phyloP scores from a whole-genome alignment of 2,329 filamentous ascomycete genomes.

The Chaetoscypha palmicola region DNA sequence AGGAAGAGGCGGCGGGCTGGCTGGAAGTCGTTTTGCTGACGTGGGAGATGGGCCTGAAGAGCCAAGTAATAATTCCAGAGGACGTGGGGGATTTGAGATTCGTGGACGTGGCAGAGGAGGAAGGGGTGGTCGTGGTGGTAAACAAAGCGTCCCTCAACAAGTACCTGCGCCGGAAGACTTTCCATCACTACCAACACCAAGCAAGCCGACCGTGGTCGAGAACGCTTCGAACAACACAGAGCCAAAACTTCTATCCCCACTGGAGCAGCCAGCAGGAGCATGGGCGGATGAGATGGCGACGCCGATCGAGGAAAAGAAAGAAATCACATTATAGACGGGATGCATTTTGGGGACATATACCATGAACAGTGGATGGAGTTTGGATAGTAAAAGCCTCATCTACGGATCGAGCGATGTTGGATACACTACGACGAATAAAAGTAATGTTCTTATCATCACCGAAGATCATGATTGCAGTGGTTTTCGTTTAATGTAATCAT shows the following conservation, averaged over 20 bases:
- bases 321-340: no score
- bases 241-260: conserved; percentile 8
- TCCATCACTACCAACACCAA: conserved; percentile 21
- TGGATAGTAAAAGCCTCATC: conserved; percentile 13
- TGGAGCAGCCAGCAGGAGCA: conserved; percentile 3
- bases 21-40: conserved; percentile 15
- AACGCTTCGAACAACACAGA: conserved; percentile 3
- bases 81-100: conserved; percentile 14
- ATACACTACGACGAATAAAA: no score
- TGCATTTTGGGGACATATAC: background rate
- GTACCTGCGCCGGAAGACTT: conserved; percentile 24
- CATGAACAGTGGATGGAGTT: background rate
- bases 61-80: conserved; percentile 12
- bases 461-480: no score
- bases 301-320: conserved; percentile 10
- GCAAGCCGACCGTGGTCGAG: background rate
- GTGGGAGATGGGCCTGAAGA: conserved; percentile 11
- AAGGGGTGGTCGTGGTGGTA: conserved; percentile 18
- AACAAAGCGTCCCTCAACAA: conserved; percentile 12
- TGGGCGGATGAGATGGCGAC: conserved; percentile 16
- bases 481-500: background rate
- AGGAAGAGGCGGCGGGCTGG: conserved; percentile 18
- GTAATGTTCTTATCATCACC: no score
- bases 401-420: conserved; percentile 16
- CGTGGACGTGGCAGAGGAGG: conserved; percentile 21